Conservation (phyloP, 257 asterid genomes). For the Salvia hispanica region DNA sequence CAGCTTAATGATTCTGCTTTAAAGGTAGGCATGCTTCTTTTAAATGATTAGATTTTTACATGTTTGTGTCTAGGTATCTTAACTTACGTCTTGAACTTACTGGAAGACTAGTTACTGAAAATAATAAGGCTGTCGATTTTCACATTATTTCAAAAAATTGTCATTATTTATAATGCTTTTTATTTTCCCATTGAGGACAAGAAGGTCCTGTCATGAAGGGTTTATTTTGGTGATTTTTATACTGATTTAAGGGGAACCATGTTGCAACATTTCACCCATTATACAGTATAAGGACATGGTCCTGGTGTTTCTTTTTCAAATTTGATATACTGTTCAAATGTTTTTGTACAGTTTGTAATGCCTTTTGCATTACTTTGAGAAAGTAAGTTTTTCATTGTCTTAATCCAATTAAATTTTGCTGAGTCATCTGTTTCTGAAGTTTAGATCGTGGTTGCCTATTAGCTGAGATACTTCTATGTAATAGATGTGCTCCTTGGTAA, state of each 20-base stretch:
- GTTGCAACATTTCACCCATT: no score
- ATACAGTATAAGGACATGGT: no score
- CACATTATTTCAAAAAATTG: not conserved
- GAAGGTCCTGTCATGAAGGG: not conserved
- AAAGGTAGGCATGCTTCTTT: slow-evolving; percentile 54
- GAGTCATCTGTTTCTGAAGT: slow-evolving; percentile 17
- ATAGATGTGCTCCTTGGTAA: slow-evolving; percentile 19
- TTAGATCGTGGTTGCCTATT: not conserved
- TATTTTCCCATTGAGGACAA: not conserved
- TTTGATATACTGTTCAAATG: no score
- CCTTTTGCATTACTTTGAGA: not conserved
- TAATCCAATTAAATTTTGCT: not conserved
- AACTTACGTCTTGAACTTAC: no score
- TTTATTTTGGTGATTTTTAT: no score
- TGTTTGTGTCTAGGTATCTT: not conserved
- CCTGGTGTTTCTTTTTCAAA: no score
- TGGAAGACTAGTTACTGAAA: no score
- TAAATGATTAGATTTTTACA: slow-evolving; percentile 15
- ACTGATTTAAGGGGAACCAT: no score
- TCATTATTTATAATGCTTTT: not conserved
- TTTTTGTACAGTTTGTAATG: not conserved
- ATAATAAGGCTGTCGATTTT: no score
- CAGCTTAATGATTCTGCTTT: slow-evolving; percentile 99
- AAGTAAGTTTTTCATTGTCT: slow-evolving; percentile 17
- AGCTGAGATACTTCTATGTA: slow-evolving; percentile 18